Conservation (phyloP, 2,329 filamentous ascomycete species). For the Pseudodiploospora longispora region DNA sequence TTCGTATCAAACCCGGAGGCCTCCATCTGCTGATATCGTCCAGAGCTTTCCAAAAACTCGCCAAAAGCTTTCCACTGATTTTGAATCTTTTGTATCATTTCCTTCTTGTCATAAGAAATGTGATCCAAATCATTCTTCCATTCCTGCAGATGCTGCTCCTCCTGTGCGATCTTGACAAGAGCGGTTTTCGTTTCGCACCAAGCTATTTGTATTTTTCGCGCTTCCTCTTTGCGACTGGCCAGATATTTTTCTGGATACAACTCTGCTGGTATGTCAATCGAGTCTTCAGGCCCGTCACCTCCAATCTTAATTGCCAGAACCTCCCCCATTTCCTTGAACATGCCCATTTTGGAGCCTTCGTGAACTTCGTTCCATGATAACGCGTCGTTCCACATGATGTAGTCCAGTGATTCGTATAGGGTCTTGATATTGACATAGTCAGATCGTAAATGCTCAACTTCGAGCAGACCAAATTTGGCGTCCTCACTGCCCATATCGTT, state of each 20-base stretch:
- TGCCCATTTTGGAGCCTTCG: conserved; percentile 31
- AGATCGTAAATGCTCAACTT: conserved; percentile 28
- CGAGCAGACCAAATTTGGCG: conserved; percentile 34
- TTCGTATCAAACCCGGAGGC: conserved; percentile 29
- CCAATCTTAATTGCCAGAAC: conserved; percentile 40
- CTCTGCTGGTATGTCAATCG: conserved; percentile 41
- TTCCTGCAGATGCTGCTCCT: conserved; percentile 19
- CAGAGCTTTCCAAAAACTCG: conserved; percentile 28
- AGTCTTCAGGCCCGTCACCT: conserved; percentile 31
- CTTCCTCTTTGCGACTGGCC: conserved; percentile 34
- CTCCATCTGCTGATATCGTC: conserved; percentile 28
- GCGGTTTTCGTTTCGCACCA: conserved; percentile 25
- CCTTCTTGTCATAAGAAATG: conserved; percentile 19
- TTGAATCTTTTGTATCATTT: conserved; percentile 20
- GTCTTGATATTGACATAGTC: conserved; percentile 33
- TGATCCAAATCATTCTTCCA: conserved; percentile 20
- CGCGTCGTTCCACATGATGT: conserved; percentile 39
- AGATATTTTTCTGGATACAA: conserved; percentile 50
- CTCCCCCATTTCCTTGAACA: conserved; percentile 39
- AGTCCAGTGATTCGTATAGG: conserved; percentile 40
- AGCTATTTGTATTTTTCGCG: conserved; percentile 34
- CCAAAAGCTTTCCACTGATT: conserved; percentile 24
- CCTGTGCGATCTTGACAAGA: conserved; percentile 14
- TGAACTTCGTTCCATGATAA: conserved; percentile 28
- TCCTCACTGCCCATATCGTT: conserved; percentile 24